Evolutionary conservation across 1,284 basidiomycete species (phyloP).

Genomic region (Singerocomus rubriflavus): DNA sequence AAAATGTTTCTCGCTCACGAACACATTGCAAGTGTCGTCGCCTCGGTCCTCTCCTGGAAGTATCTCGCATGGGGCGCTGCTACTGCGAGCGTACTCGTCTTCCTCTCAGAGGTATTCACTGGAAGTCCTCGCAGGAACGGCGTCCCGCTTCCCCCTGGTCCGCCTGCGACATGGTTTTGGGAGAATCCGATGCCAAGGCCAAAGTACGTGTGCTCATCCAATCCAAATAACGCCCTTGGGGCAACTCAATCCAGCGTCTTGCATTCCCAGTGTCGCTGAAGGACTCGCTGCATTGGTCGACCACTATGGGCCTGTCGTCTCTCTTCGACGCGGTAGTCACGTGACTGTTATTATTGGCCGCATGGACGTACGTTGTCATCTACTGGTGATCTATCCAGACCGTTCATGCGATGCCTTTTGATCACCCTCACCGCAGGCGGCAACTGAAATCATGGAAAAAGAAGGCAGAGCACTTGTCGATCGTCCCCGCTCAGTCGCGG

Average conservation of each 20-base stretch:
- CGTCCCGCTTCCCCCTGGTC: too few relatives aligned
- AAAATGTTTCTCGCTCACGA: too few relatives aligned
- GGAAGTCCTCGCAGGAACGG: too few relatives aligned
- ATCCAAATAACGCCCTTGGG: not conserved
- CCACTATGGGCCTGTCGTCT: constrained; percentile 36
- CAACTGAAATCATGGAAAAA: constrained; percentile 39
- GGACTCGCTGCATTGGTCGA: constrained; percentile 11
- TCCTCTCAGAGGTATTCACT: too few relatives aligned
- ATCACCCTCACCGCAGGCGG: constrained; percentile 22
- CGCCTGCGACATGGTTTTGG: constrained; percentile 18
- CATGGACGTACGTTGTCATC: constrained; percentile 26
- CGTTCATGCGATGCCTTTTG: too few relatives aligned
- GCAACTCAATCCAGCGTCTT: not conserved
- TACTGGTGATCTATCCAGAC: not conserved
- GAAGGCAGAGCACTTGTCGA: constrained; percentile 34
- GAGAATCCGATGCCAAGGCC: constrained; percentile 12
- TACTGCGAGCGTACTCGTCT: too few relatives aligned
- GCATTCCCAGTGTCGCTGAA: not conserved
- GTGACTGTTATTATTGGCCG: constrained; percentile 31
- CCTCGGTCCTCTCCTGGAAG: too few relatives aligned
- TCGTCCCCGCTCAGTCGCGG: constrained; percentile 33
- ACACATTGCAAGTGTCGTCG: too few relatives aligned
- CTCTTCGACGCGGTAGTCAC: constrained; percentile 28
- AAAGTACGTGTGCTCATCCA: constrained; percentile 13
- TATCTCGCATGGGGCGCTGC: too few relatives aligned